These are phyloP conservation scores for Catunica adiposa DNA, from an alignment of 2,329 filamentous ascomycete species.

Conservation along the genomic window DNA sequence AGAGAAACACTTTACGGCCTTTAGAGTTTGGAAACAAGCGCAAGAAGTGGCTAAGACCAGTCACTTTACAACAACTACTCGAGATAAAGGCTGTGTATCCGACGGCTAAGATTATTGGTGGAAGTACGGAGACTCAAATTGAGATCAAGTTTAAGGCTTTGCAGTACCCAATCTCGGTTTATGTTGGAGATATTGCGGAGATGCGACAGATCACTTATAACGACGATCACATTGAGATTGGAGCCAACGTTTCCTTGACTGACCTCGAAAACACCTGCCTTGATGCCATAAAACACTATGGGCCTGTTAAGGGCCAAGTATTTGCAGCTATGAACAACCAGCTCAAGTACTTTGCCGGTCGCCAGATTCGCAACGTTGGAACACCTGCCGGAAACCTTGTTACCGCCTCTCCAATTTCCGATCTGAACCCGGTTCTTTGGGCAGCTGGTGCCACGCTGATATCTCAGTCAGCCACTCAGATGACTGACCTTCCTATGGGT, in stretches of 20 bases:
- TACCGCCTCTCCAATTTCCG: constrained; percentile 89
- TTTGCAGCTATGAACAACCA: constrained; percentile 90
- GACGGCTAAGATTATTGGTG: constrained; percentile 82
- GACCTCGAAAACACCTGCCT: constrained; percentile 77
- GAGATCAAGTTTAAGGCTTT: constrained; percentile 96
- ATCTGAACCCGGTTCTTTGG: constrained; percentile 86
- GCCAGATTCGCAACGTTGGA: constrained; percentile 94
- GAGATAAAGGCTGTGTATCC: constrained; percentile 81
- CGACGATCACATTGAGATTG: constrained; percentile 73
- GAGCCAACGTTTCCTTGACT: constrained; percentile 81
- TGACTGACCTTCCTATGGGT: constrained; percentile 76
- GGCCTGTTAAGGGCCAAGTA: constrained; percentile 52
- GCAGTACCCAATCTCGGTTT: constrained; percentile 78
- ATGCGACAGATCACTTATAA: constrained; percentile 65
- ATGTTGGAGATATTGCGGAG: constrained; percentile 83
- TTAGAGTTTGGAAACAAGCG: constrained; percentile 85
- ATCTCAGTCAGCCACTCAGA: constrained; percentile 57
- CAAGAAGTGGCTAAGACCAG: constrained; percentile 85
- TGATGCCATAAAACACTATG: constrained; percentile 65
- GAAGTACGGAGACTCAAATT: constrained; percentile 93
- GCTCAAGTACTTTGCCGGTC: constrained; percentile 81
- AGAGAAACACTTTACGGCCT: constrained; percentile 65
- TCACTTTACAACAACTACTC: constrained; percentile 70
- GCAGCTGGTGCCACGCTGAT: constrained; percentile 69
- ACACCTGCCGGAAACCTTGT: constrained; percentile 88